Base-by-base conservation (phyloP, 768 basidiomycete species). In the Lentinus brumalis region DNA sequence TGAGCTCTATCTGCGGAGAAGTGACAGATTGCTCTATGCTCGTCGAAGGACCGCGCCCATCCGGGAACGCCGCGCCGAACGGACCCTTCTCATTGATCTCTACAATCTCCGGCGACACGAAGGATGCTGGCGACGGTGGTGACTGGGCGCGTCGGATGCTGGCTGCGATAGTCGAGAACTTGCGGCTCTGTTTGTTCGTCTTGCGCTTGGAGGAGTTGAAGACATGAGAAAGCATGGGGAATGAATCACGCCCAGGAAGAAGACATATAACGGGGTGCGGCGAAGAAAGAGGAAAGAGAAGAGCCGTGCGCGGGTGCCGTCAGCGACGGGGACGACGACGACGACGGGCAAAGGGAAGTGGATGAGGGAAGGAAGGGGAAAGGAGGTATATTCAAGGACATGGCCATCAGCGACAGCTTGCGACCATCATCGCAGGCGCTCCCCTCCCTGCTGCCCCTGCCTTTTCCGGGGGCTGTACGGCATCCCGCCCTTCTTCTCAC, bases 121-220 rank as follows among this genome's bases (percentile, higher is more conserved):
- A 70, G 32, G 70, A 71, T 21, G 55, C 69, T 8, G 70, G 70
- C 0, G 70, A 71, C 0, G 68, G 67, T 16, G 71, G 71, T 4
- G 64, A 63, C 50, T 62, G 67, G 1, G 64, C 56, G 15, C 71
- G 66, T 2, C 62, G 58, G 9, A 57, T 39, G 42, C 55, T 46
- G n/a, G 16, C 14, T 6, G 64, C 50, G 26, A 65, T 58, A 32
- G 61, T 60, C 51, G 59, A 64, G 63, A 70, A 51, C 53, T 58
- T 63, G 50, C 65, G 65, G 39, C 46, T 55, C 16, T 55, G 40
- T 65, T 67, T 62, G 7, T 64, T 59, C 40, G 65, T 49, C 64
- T 59, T 67, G 47, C 67, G 61, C 61, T 54, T 64, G 55, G 56
- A 68, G 52, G 56, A 67, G 67, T 16, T n/a, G 38, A 53, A 53